Evolutionary conservation across 331 rosid genomes (phyloP).

Genomic region (Cydonia oblonga): DNA sequence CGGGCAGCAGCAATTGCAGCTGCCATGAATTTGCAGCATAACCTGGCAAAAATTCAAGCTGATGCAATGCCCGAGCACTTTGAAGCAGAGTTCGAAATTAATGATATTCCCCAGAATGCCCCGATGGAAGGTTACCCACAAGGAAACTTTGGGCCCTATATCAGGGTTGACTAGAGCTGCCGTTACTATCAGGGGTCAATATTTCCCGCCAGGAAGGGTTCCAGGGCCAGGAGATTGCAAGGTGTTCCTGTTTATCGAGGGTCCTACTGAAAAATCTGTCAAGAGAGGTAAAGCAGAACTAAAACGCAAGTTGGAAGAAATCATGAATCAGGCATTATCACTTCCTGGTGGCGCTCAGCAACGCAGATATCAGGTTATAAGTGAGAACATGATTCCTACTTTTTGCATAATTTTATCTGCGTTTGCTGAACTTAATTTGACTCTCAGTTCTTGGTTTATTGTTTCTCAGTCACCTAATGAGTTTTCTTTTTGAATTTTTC

Average conservation of each 20-base stretch:
- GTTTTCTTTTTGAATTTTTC: neutral
- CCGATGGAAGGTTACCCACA: slow-evolving; percentile 93
- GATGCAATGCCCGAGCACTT: slow-evolving; percentile 86
- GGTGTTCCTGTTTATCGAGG: slow-evolving; percentile 84
- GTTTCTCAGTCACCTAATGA: neutral
- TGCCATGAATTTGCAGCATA: slow-evolving; percentile 85
- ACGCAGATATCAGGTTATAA: slow-evolving; percentile 80
- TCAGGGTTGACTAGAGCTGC: slow-evolving; percentile 98
- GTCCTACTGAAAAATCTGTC: slow-evolving; percentile 78
- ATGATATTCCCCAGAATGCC: slow-evolving; percentile 99
- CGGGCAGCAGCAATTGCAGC: slow-evolving; percentile 72
- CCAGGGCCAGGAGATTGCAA: slow-evolving; percentile 89
- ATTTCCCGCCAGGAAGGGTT: slow-evolving; percentile 63
- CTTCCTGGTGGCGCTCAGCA: slow-evolving; percentile 84
- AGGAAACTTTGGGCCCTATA: slow-evolving; percentile 87
- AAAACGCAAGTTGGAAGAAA: slow-evolving; percentile 83
- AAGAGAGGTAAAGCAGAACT: slow-evolving; percentile 82
- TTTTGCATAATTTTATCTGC: neutral
- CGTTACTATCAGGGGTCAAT: slow-evolving; percentile 88
- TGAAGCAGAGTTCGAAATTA: slow-evolving; percentile 86
- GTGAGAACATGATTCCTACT: slow-evolving; percentile 22
- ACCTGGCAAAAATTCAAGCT: slow-evolving; percentile 71
- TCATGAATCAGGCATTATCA: slow-evolving; percentile 73
- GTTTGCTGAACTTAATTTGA: neutral
- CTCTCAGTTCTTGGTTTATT: neutral